Conservation (phyloP, 2,329 filamentous ascomycete species). For the Sclerotinia minor region DNA sequence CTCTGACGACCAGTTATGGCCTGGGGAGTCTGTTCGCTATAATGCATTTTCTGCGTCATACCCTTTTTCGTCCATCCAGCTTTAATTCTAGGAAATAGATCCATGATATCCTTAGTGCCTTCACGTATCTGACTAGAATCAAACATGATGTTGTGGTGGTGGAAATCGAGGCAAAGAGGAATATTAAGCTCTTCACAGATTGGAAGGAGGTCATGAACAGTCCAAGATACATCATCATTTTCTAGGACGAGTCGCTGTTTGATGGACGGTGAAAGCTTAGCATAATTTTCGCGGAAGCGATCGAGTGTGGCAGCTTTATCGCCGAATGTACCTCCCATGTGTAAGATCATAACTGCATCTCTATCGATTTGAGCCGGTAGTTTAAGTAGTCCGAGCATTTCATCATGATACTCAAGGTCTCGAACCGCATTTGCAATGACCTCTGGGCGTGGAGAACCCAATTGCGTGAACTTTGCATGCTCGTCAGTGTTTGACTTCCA, state of each 20-base stretch:
- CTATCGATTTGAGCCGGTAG: conserved; percentile 75
- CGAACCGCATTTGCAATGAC: conserved; percentile 77
- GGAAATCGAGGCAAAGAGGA: conserved; percentile 86
- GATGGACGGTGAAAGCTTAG: conserved; percentile 63
- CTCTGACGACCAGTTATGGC: conserved; percentile 77
- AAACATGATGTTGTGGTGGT: conserved; percentile 95
- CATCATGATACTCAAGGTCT: conserved; percentile 85
- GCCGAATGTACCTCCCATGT: conserved; percentile 89
- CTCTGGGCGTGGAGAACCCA: conserved; percentile 76
- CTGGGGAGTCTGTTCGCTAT: conserved; percentile 76
- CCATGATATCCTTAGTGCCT: conserved; percentile 78
- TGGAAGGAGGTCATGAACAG: conserved; percentile 86
- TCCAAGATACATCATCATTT: conserved; percentile 92
- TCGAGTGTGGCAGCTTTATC: conserved; percentile 59
- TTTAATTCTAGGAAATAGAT: conserved; percentile 72
- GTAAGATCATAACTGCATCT: conserved; percentile 91
- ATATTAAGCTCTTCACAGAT: conserved; percentile 94
- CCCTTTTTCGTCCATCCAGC: conserved; percentile 81
- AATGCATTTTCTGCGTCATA: conserved; percentile 96
- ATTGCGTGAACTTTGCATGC: conserved; percentile 69
- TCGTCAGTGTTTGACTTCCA: not conserved
- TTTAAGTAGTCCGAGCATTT: conserved; percentile 75
- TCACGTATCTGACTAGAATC: conserved; percentile 72
- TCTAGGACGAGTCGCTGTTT: conserved; percentile 85
- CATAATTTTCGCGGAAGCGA: conserved; percentile 55